Conservation (phyloP, 345 rosid genomes). For the Firmiana major region DNA sequence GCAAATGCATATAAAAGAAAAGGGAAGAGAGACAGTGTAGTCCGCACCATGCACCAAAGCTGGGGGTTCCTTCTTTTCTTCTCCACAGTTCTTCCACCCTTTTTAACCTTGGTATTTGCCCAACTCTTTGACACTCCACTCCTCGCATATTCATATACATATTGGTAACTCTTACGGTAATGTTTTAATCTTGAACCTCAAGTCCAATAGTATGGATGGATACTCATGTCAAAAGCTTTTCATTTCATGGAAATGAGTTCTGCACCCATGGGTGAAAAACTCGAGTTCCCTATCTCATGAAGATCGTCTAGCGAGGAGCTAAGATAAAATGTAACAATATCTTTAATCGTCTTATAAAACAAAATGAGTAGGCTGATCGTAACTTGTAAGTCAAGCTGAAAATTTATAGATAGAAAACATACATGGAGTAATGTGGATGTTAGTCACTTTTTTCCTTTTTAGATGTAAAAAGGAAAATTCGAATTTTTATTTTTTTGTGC, state of each 20-base stretch:
- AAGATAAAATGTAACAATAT: no score
- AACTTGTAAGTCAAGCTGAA: no score
- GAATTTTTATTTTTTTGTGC: no score
- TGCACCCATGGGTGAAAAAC: background rate
- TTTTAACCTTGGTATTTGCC: background rate
- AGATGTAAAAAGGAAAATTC: no score
- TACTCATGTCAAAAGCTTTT: background rate
- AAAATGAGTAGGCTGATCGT: background rate
- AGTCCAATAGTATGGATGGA: background rate
- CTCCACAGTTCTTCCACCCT: background rate
- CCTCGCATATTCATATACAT: background rate
- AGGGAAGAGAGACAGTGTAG: background rate
- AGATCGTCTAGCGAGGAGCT: background rate
- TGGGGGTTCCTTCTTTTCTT: no score
- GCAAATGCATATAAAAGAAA: conserved; percentile 3
- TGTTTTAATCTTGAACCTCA: background rate
- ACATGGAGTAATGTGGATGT: no score
- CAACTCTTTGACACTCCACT: background rate
- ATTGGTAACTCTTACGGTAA: background rate
- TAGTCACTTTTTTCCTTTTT: background rate
- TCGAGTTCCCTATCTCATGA: background rate
- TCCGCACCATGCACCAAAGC: no score
- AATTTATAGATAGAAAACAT: no score
- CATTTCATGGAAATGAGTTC: background rate
- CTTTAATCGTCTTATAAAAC: no score